Evolutionary conservation across 139 green algal species (phyloP).

Genomic region (Spirogloea muscicola): DNA sequence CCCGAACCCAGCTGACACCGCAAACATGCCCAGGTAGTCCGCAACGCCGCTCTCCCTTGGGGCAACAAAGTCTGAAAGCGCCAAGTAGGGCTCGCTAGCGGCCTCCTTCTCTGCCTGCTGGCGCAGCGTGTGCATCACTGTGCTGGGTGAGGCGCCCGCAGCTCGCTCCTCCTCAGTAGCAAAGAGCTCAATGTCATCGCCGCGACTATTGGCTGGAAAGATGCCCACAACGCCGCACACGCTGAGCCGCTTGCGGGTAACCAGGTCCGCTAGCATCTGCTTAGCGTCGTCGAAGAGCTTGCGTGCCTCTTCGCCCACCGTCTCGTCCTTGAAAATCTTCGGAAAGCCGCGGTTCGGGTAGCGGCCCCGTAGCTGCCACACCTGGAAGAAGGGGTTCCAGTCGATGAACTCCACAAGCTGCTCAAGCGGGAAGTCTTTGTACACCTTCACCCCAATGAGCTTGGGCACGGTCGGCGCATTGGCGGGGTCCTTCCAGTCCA

Average conservation of each 20-base stretch:
- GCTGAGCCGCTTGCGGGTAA: conserved; percentile 74
- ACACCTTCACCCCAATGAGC: conserved; percentile 70
- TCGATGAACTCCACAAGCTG: conserved; percentile 93
- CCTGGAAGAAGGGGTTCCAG: conserved; percentile 99
- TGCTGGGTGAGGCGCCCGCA: neutral
- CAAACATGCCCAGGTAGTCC: conserved; percentile 97
- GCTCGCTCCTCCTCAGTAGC: conserved; percentile 57
- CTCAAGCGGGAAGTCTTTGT: conserved; percentile 78
- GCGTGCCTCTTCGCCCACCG: conserved; percentile 89
- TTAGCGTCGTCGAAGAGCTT: conserved; percentile 93
- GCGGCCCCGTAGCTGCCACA: conserved; percentile 94
- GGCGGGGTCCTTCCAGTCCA: conserved; percentile 79
- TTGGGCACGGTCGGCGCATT: conserved; percentile 74
- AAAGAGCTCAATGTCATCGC: conserved; percentile 93
- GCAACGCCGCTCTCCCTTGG: conserved; percentile 70
- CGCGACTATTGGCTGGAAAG: conserved; percentile 84
- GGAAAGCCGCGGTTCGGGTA: conserved; percentile 98
- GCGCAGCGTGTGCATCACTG: conserved; percentile 50
- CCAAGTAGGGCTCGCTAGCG: conserved; percentile 74
- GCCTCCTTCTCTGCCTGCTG: conserved; percentile 85
- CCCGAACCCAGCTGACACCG: conserved; percentile 71
- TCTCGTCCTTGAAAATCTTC: conserved; percentile 99
- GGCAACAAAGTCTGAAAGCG: conserved; percentile 94
- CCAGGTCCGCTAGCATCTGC: conserved; percentile 71
- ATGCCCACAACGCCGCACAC: conserved; percentile 84